Conservation (phyloP, 768 basidiomycete genomes). For the Boletellus ananas region DNA sequence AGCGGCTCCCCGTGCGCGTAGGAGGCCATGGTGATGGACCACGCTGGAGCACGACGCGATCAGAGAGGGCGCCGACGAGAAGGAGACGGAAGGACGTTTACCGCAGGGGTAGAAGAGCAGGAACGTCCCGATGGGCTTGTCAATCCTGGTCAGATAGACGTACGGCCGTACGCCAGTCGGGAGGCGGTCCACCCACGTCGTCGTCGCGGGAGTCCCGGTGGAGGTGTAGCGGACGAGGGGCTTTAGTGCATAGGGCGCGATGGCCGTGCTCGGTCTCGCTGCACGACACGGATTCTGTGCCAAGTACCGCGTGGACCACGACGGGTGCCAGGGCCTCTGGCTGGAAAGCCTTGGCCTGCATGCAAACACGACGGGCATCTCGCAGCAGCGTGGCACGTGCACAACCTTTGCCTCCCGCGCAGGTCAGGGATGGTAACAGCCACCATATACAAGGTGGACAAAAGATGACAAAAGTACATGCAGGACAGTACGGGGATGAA, state of each 20-base stretch:
- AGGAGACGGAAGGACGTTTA: constrained; percentile 37
- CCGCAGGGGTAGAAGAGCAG: constrained; percentile 93
- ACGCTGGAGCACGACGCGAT: constrained; percentile 51
- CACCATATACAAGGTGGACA: constrained; percentile 17
- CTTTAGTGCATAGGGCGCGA: not conserved
- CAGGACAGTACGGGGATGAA: constrained; percentile 17
- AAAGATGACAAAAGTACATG: constrained; percentile 24
- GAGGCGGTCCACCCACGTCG: constrained; percentile 65
- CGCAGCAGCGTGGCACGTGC: not conserved
- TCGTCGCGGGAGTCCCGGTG: constrained; percentile 13
- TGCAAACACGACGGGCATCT: constrained; percentile 11
- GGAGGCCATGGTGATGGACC: constrained; percentile 97
- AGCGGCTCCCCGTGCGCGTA: constrained; percentile 70
- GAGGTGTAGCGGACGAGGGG: constrained; percentile 16
- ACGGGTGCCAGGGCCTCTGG: not conserved
- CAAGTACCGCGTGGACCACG: not conserved
- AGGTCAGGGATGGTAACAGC: constrained; percentile 5
- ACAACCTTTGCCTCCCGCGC: not conserved
- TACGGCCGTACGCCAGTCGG: constrained; percentile 69
- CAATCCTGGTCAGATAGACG: constrained; percentile 79
- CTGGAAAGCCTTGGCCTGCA: not conserved
- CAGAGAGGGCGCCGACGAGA: not conserved
- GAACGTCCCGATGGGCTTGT: constrained; percentile 94
- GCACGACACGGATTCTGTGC: not conserved
- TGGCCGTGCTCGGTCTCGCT: not conserved